Evolutionary conservation across 768 basidiomycete genomes (phyloP), one percentile per base, ranked within the genome.

Genomic region (Agrocybe chaxingu): DNA sequence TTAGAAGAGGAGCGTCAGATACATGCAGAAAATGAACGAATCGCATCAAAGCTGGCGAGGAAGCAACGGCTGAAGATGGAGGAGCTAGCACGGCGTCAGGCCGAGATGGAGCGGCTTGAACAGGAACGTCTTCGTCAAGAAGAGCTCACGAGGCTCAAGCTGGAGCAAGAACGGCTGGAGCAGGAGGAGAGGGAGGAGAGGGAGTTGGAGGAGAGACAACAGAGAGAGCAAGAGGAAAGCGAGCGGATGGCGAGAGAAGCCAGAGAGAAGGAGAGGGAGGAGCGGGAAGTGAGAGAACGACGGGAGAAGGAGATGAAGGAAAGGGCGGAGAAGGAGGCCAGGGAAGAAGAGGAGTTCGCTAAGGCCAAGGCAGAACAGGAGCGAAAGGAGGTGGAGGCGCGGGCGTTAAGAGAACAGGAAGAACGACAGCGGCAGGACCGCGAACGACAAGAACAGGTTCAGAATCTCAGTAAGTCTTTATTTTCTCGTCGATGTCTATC

Each of bases 1-100:
- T 54, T 71, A 32, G 59, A 64, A 31, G 59, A 62, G 45, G 68
- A 70, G 51, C 67, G 71, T 36, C 61, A 55, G n/a, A 12, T 60
- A 7, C 60, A 65, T 48, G 62, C 61, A 18, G 63, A 66, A 42
- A 60, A 58, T 29, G 59, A 67, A 48, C 52, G 57, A 12, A 39
- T 58, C 4, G 60, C 57, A 19, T 36, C 51, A n/a, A 55, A 63
- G 36, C 31, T 59, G 50, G 58, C 61, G 9, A 54, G 59, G 44
- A 53, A 55, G 34, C 60, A 66, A 36, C 56, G 52, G 30, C 40
- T 37, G 30, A 52, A 64, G 53, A 57, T 65, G 48, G 57, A 62
- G 43, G 61, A 64, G 48, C 54, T 59, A 10, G 46, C 54, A 38
- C 57, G 55, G 39, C 56, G 62, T 24, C 57, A 58, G 34, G 52